Conservation (phyloP, 2,329 filamentous ascomycete genomes). For the Didymellaceae sp. region DNA sequence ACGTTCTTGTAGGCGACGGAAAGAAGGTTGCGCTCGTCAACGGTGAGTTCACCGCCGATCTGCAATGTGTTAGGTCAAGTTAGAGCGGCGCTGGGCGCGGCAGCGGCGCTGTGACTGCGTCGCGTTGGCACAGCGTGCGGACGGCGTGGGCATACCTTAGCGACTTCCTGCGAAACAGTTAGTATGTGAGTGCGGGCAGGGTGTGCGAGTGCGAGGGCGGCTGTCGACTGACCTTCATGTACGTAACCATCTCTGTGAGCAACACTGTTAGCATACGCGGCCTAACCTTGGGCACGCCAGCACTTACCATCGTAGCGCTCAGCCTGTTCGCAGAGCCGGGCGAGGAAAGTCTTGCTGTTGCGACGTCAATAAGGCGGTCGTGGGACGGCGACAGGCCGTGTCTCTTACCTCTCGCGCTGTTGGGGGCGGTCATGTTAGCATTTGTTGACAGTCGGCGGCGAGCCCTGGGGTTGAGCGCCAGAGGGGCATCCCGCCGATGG, state of each 20-base stretch:
- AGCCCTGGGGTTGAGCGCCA: slow-evolving; percentile 41
- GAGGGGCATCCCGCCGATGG: slow-evolving; percentile 50
- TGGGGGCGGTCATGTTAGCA: slow-evolving; percentile 45
- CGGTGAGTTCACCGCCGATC: slow-evolving; percentile 71
- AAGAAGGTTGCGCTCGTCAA: slow-evolving; percentile 85
- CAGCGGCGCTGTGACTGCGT: slow-evolving; percentile 25
- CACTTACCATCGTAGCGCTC: slow-evolving; percentile 95
- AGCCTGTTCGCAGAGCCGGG: slow-evolving; percentile 99
- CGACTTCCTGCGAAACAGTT: slow-evolving; percentile 75
- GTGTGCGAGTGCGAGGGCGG: neutral
- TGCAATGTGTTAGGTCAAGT: slow-evolving; percentile 44
- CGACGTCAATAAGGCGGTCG: slow-evolving; percentile 35
- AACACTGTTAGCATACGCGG: slow-evolving; percentile 43
- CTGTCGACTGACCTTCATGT: slow-evolving; percentile 80
- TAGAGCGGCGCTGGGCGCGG: slow-evolving; percentile 7
- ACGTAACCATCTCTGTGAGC: slow-evolving; percentile 86
- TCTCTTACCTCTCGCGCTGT: slow-evolving; percentile 58
- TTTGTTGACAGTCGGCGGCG: slow-evolving; percentile 43
- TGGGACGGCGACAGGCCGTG: slow-evolving; percentile 22
- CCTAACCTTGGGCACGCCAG: slow-evolving; percentile 22
- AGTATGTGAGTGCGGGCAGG: slow-evolving; percentile 44
- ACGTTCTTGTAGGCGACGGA: slow-evolving; percentile 99
- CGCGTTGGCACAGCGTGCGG: slow-evolving; percentile 28
- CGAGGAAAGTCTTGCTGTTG: slow-evolving; percentile 89
- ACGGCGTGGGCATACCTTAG: slow-evolving; percentile 68